phyloP scores from a whole-genome alignment of 1,284 basidiomycete genomes.

The Fomitopsis betulina region DNA sequence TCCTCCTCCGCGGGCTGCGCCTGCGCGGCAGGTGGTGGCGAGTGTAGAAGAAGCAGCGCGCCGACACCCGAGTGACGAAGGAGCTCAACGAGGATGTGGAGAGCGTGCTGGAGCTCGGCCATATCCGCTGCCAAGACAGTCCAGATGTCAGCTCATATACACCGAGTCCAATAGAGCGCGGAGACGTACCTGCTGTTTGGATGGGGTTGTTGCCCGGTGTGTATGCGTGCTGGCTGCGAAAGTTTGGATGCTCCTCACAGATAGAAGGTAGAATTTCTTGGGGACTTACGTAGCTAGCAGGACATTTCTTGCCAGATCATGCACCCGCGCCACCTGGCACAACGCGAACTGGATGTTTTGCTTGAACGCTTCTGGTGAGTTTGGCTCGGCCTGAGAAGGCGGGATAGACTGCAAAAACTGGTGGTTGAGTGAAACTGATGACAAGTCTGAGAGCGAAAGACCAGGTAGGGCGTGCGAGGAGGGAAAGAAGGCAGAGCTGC shows the following conservation, averaged over 20 bases:
- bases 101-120: constrained; percentile 38
- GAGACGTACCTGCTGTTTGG: constrained; percentile 41
- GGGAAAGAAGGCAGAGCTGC: background rate
- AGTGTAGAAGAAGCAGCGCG: constrained; percentile 39
- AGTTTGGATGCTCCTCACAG: background rate
- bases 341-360: constrained; percentile 45
- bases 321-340: constrained; percentile 39
- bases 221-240: constrained; percentile 48
- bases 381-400: constrained; percentile 42
- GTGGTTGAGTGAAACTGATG: background rate
- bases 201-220: constrained; percentile 41
- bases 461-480: background rate
- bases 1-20: constrained; percentile 9
- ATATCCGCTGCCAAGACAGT: constrained; percentile 34
- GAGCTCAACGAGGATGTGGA: constrained; percentile 38
- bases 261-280: too few relatives aligned
- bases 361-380: constrained; percentile 51
- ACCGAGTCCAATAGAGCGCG: background rate
- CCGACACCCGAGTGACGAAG: constrained; percentile 49
- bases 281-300: constrained; percentile 45
- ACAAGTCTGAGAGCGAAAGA: background rate
- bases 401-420: background rate
- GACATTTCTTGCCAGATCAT: constrained; percentile 38
- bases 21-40: constrained; percentile 18
- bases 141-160: background rate